Conservation (phyloP, 2,329 filamentous ascomycete genomes). For the Metarhizium guizhouense region DNA sequence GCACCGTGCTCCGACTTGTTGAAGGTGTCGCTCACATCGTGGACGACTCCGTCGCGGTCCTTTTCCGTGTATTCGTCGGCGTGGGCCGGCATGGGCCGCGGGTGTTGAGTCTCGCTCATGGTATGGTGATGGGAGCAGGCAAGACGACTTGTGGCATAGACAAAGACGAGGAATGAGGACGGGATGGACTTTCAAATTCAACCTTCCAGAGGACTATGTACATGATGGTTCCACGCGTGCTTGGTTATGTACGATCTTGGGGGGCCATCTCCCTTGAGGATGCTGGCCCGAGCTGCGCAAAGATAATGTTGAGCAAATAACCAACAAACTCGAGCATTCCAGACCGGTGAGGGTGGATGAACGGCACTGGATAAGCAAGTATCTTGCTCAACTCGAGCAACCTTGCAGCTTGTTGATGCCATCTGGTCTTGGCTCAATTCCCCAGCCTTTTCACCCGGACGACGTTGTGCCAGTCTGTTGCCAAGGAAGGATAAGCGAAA, state of each 20-base stretch:
- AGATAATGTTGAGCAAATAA: neutral
- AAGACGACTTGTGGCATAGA: neutral
- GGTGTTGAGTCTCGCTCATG: neutral
- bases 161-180: too few species aligned
- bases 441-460: too few species aligned
- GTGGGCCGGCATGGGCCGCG: neutral
- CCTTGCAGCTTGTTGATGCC: too few species aligned
- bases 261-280: neutral
- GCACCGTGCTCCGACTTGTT: neutral
- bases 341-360: neutral
- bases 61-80: neutral
- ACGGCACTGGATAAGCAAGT: neutral
- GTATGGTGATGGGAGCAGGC: neutral
- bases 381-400: neutral
- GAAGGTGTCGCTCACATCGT: neutral
- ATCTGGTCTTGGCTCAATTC: too few species aligned
- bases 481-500: too few species aligned
- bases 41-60: neutral
- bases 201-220: too few species aligned
- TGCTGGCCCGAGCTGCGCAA: neutral
- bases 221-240: too few species aligned
- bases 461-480: too few species aligned
- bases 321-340: neutral
- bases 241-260: too few species aligned
- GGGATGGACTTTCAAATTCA: too few species aligned